Base-by-base conservation (phyloP, 805 yeast genomes). In the Isabelozyma heimii region DNA sequence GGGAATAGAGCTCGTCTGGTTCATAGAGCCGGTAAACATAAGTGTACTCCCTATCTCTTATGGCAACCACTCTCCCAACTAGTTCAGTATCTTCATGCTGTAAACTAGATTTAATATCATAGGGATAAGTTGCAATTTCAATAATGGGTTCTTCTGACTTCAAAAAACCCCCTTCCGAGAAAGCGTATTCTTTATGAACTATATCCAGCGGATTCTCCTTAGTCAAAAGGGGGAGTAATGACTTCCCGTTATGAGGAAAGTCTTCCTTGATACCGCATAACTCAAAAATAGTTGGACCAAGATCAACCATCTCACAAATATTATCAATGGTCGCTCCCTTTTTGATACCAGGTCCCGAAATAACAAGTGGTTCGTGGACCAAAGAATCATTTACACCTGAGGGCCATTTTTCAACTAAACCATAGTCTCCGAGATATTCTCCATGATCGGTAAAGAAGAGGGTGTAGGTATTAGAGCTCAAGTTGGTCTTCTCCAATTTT, bases 361-460 rank as follows among this genome's bases (percentile, higher is more conserved):
- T 28, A 27, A 45, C 40, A 16, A 45, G 37, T 4, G 47, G 47
- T 27, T 45, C 56, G 42, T 52, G 54, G 16, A 48, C 49, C 17
- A 54, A 41, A 12, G 40, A 38, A 12, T 53, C 54, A 12, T 55
- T 51, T 8, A 54, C 54, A 1, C 57, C 58, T 44, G 51, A 46
- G 9, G 57, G 57, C 57, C 57, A 54, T 46, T 54, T 54, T 42
- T 54, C 58, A 37, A 54, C 45, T 24, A 54, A 41, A 14, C 47
- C 52, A 40, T 54, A 50, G 38, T 54, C 56, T 2, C 58, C 58
- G 16, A 54, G 42, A 45, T 52, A 54, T 39, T 54, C 56, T 16
- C 57, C 58, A 37, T 54, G 57, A 24, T 55, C 55, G 5, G 57
- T 55, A 44, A 52, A 53, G 37, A 53, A 53, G 16, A 53, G n/a